Percentiles rank a stretch among this genome's conserved stretches.
phyloP scores from a whole-genome alignment of 2,329 filamentous ascomycete genomes.

The Colletotrichum simmondsii region DNA sequence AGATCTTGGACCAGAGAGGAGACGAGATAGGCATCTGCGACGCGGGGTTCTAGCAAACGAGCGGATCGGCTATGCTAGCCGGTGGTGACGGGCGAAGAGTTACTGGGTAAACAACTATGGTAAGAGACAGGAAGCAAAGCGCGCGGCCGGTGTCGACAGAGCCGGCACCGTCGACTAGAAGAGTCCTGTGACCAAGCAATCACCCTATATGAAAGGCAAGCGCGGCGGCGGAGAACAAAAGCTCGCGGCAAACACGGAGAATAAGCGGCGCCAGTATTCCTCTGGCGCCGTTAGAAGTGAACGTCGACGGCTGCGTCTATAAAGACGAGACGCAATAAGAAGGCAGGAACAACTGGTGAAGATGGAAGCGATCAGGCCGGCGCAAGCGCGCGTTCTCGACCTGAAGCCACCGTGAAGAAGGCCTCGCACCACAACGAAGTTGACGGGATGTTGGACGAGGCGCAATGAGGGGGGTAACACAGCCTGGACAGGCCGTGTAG shows the following conservation, averaged over 20 bases:
- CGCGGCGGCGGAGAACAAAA: constrained; percentile 8
- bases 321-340: not conserved
- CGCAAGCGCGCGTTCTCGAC: constrained; percentile 34
- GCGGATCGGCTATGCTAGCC: constrained; percentile 13
- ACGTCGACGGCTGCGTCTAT: not conserved
- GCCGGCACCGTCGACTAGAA: constrained; percentile 17
- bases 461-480: constrained; percentile 29
- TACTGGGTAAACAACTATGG: constrained; percentile 14
- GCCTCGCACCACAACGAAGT: constrained; percentile 23
- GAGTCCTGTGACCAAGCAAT: not conserved
- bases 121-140: not conserved
- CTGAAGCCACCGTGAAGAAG: constrained; percentile 23
- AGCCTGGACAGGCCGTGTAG: constrained; percentile 24
- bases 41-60: constrained; percentile 14
- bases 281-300: not conserved
- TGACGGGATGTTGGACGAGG: constrained; percentile 28
- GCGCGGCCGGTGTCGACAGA: constrained; percentile 13
- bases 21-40: constrained; percentile 32
- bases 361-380: constrained; percentile 16
- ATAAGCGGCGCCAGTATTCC: constrained; percentile 11
- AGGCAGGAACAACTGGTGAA: not conserved
- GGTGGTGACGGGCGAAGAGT: not conserved
- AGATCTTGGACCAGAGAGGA: not conserved
- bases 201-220: constrained; percentile 12
- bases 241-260: constrained; percentile 10